phyloP scores from a whole-genome alignment of 495 filamentous ascomycete species.

The Endocarpon pusillum region DNA sequence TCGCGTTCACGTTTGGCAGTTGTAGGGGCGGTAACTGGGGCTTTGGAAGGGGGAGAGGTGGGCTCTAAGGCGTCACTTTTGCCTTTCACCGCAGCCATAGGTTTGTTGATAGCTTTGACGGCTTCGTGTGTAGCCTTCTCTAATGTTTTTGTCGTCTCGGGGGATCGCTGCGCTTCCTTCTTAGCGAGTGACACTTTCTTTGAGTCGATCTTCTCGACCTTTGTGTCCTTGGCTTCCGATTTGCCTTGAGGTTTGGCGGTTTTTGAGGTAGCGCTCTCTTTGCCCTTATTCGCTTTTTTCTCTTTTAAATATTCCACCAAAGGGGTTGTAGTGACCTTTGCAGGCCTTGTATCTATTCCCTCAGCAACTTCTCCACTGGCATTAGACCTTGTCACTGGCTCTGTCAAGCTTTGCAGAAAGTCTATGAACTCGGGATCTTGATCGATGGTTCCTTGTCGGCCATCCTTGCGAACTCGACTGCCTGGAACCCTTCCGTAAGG shows the following conservation, averaged over 20 bases:
- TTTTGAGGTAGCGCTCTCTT: constrained; percentile 36
- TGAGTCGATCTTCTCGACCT: constrained; percentile 36
- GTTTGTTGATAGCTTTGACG: constrained; percentile 64
- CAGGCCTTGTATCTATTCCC: constrained; percentile 35
- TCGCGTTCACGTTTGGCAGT: constrained; percentile 37
- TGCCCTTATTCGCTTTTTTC: constrained; percentile 76
- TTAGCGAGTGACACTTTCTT: constrained; percentile 31
- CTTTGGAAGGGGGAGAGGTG: constrained; percentile 19
- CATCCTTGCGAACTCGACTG: constrained; percentile 50
- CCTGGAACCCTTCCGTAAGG: constrained; percentile 68
- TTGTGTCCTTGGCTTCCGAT: constrained; percentile 35
- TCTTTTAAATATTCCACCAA: constrained; percentile 80
- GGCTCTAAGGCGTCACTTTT: constrained; percentile 15
- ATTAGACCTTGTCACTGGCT: constrained; percentile 42
- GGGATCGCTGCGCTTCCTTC: constrained; percentile 23
- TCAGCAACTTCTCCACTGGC: constrained; percentile 34
- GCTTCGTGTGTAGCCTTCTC: constrained; percentile 55
- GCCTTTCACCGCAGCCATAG: constrained; percentile 25
- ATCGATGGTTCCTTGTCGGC: constrained; percentile 84
- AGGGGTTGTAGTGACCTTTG: constrained; percentile 63
- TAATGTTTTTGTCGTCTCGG: constrained; percentile 30
- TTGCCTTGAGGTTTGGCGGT: constrained; percentile 26
- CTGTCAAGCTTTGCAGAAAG: constrained; percentile 75
- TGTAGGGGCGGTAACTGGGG: constrained; percentile 13
- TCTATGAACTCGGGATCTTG: constrained; percentile 88